Conservation (phyloP, 139 green algal genomes). For the Mesostigma viride region DNA sequence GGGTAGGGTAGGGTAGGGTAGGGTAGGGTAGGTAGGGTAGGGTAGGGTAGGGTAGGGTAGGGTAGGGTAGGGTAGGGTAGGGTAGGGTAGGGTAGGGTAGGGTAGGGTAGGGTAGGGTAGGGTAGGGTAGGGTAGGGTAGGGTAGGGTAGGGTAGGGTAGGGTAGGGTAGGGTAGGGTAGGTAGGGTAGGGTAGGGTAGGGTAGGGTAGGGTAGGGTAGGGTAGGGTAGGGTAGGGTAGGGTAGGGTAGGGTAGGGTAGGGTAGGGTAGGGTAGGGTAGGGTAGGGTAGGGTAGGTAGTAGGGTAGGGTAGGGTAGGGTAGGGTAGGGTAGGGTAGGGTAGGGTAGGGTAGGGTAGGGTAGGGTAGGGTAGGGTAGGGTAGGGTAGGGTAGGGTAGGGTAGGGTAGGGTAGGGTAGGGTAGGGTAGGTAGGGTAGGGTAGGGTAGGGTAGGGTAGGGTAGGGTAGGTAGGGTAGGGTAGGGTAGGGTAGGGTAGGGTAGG, state of each 20-base stretch:
- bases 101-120: not conserved
- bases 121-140: slow-evolving; percentile 1
- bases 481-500: no score
- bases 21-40: no score
- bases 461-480: no score
- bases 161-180: not conserved
- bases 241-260: not conserved
- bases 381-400: not conserved
- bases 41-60: not conserved
- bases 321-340: not conserved
- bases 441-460: no score
- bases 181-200: no score
- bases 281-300: no score
- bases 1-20: not conserved
- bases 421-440: no score
- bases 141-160: slow-evolving; percentile 1
- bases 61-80: slow-evolving; percentile 2
- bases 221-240: not conserved
- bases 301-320: not conserved
- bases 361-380: not conserved
- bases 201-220: not conserved
- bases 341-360: not conserved
- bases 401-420: not conserved
- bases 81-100: slow-evolving; percentile 2
- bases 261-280: no score